Base-by-base conservation (phyloP, 108 stramenopile species). In the Pseudonitzschia pungens region DNA sequence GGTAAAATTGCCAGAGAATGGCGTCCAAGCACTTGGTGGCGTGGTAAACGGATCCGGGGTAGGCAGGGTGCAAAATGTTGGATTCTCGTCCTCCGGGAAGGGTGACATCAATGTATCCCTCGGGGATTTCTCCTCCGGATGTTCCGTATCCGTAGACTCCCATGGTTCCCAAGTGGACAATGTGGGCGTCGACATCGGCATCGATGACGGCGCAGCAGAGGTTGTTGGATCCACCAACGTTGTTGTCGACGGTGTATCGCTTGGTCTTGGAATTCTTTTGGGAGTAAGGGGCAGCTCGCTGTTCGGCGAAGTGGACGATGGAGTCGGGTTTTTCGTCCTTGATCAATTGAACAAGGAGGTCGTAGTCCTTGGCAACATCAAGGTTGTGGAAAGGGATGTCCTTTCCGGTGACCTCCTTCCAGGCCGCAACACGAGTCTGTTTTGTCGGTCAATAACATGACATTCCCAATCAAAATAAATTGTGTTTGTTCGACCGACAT, bases 81-180 rank as follows among this genome's bases (percentile, higher is more conserved):
- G 86, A 60, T 78, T 96, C 77, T 24, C 96, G 86, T 68, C 96
- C 92, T 43, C 92, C 96, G 5, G 97, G 97, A 21, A 98, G 92
- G 58, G 77, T 95, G 24, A 98, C 96, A 86, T 98, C 98, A 74
- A 98, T 96, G 90, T 98, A 98, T 57, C 98, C 98, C 88, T 98
- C 98, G 40, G 98, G 98, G 67, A 98, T 98, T 84, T 97, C 96
- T 65, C 97, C 97, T 64, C 97, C 98, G 20, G 94, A 93, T 55
- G 96, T 97, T 68, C 98, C 98, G 79, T 97, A 98, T 68, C 98
- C 98, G 74, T 98, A 98, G 41, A 98, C 98, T 48, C 98, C 98
- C 98, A 97, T 99, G 65, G 98, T 99, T 50, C 98, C 98, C 69
- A 99, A 88, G 78, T 99, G 98, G 53, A 97, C 96, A 74, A 99